Evolutionary conservation across 192 early-diverging fungal genomes (phyloP).

Genomic region (Mortierella claussenii): DNA sequence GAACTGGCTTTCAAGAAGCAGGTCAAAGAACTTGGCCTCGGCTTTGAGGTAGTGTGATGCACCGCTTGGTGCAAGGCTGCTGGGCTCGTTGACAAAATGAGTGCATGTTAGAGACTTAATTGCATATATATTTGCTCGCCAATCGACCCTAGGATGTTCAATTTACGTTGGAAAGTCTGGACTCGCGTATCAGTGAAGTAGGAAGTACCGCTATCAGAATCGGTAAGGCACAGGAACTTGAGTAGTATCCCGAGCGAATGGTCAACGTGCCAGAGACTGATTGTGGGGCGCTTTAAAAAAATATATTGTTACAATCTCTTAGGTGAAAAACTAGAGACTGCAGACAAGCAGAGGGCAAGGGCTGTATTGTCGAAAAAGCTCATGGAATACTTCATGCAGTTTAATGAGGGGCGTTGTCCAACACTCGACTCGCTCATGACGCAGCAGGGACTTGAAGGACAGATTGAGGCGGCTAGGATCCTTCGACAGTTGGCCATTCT

Average conservation of each 20-base stretch:
- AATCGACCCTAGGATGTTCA: conserved; percentile 84
- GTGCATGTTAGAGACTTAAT: too few species aligned
- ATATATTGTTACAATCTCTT: too few species aligned
- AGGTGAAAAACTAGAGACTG: conserved; percentile 97
- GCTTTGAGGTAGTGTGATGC: conserved; percentile 91
- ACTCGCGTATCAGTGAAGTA: conserved; percentile 89
- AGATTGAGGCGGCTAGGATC: conserved; percentile 89
- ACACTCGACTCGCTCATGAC: conserved; percentile 80
- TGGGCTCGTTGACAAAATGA: too few species aligned
- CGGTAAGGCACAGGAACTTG: conserved; percentile 62
- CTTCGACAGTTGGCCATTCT: conserved; percentile 86
- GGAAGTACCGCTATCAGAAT: conserved; percentile 97
- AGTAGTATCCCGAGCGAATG: too few species aligned
- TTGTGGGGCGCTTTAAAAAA: too few species aligned
- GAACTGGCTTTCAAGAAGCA: conserved; percentile 81
- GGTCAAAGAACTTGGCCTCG: conserved; percentile 78
- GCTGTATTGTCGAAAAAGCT: conserved; percentile 91
- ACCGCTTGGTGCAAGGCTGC: too few species aligned
- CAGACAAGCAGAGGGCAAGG: conserved; percentile 90
- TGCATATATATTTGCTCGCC: too few species aligned
- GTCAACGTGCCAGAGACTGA: too few species aligned
- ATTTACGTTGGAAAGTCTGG: conserved; percentile 87
- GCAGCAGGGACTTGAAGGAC: conserved; percentile 82
- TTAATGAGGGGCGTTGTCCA: conserved; percentile 78
- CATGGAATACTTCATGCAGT: conserved; percentile 93